Evolutionary conservation across 2,329 filamentous ascomycete species (phyloP).

Genomic region (Calonectria crousiana): DNA sequence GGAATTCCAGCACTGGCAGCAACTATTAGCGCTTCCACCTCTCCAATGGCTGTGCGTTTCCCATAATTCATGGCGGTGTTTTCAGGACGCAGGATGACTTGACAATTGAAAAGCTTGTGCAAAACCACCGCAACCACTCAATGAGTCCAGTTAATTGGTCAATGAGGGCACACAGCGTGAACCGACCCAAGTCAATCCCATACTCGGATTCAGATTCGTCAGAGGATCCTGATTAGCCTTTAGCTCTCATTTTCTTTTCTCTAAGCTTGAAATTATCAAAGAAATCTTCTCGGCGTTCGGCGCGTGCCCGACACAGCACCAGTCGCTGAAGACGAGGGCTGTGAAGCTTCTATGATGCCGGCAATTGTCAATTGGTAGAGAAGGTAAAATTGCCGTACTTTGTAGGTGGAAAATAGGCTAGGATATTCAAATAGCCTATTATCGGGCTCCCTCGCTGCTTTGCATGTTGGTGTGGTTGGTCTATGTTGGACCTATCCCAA

Average conservation of each 20-base stretch:
- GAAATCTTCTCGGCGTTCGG: slow-evolving; percentile 30
- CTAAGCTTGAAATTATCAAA: slow-evolving; percentile 28
- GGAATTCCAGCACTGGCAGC: slow-evolving; percentile 35
- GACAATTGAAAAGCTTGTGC: slow-evolving; percentile 37
- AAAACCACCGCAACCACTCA: slow-evolving; percentile 36
- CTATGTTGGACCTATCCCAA: too few relatives aligned
- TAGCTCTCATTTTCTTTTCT: slow-evolving; percentile 29
- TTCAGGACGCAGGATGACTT: slow-evolving; percentile 37
- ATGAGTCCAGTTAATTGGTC: slow-evolving; percentile 4
- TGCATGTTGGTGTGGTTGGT: not conserved
- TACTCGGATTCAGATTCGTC: slow-evolving; percentile 32
- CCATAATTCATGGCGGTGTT: slow-evolving; percentile 45
- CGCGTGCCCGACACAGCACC: slow-evolving; percentile 33
- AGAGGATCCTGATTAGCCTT: slow-evolving; percentile 36
- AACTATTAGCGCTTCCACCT: slow-evolving; percentile 43
- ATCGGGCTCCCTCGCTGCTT: not conserved
- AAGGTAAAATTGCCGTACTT: not conserved
- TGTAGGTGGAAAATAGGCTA: not conserved
- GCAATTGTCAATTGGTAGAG: not conserved
- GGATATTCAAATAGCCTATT: not conserved
- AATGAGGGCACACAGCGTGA: not conserved
- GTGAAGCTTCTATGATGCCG: not conserved
- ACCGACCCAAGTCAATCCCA: slow-evolving; percentile 39
- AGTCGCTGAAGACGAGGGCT: slow-evolving; percentile 10
- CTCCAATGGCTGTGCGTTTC: slow-evolving; percentile 35